phyloP scores from a whole-genome alignment of 768 basidiomycete genomes.

The Lentinus brumalis region DNA sequence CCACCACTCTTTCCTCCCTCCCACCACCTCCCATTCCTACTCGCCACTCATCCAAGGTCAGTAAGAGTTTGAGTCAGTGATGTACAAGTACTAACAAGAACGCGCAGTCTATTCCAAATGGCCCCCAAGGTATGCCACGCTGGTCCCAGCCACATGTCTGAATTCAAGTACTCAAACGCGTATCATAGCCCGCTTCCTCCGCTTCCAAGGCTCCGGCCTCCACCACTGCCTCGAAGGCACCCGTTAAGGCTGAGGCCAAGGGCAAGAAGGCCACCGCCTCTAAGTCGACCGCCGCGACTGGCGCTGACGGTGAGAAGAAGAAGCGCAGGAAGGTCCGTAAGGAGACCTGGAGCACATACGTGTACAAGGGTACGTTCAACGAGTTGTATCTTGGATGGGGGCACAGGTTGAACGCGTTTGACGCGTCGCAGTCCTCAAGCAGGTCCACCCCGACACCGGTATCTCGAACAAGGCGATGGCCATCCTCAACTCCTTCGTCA shows the following conservation, averaged over 20 bases:
- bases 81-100: conserved; percentile 1
- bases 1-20: conserved; percentile 20
- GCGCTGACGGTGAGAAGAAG: conserved; percentile 70
- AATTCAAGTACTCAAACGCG: neutral
- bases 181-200: conserved; percentile 46
- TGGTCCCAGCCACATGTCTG: neutral
- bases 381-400: conserved; percentile 3
- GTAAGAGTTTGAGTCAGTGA: neutral
- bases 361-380: conserved; percentile 66
- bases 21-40: conserved; percentile 21
- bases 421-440: conserved; percentile 66
- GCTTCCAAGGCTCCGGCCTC: conserved; percentile 61
- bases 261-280: conserved; percentile 60
- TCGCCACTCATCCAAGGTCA: conserved; percentile 15
- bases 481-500: conserved; percentile 82
- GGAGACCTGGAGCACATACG: conserved; percentile 85
- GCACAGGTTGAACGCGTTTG: neutral
- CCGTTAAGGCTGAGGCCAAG: conserved; percentile 36
- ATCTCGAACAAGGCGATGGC: conserved; percentile 91
- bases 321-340: conserved; percentile 78
- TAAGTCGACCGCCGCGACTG: conserved; percentile 47
- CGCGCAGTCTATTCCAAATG: conserved; percentile 22
- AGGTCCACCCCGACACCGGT: conserved; percentile 93
- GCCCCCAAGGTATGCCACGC: conserved; percentile 30
- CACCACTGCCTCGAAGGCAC: conserved; percentile 42